Base-by-base conservation (phyloP, 441 rosid species). In the Gossypium trilobum region DNA sequence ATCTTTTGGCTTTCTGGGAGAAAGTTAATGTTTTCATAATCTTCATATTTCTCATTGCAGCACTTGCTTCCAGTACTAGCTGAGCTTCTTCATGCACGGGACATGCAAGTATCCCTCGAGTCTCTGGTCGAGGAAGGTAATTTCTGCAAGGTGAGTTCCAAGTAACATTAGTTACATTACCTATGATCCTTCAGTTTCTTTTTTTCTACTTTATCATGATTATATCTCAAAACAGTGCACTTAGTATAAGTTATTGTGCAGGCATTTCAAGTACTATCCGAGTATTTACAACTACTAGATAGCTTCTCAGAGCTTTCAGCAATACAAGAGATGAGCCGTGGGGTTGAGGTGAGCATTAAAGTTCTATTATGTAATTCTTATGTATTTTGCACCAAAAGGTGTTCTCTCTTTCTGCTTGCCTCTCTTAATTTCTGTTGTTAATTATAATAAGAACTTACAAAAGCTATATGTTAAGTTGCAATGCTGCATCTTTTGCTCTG, bases 221-320 rank as follows among this genome's bases (percentile, higher is more conserved):
- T 42, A 56, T 51, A 23, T 52, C 51, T 64, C n/a, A 64, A 67
- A 52, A 31, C 11, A 72, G 5, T 69, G 57, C 54, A 73, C 66
- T 76, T 78, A 71, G 58, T 57, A 39, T 75, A 71, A 52, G 36
- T 76, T 79, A 55, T 56, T 78, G 66, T 73, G 63, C 82, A 95
- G 99, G 99, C 99, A 74, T 95, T 95, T 85, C 97, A 91, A 87
- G 98, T 92, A 68, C 78, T 95, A 70, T 93, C 99, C 0, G 98
- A 95, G 87, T 92, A 92, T 83, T 84, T 95, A 80, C 99, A 95
- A 82, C 85, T 95, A 66, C 82, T 95, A 73, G 98, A 92, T 82
- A 92, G 95, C 78, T 87, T 87, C 74, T 85, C 97, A 2, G 95
- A 91, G 83, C 87, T 92, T 77, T 83, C 96, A 69, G 93, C 92